Conservation (phyloP, 495 filamentous ascomycete genomes). For the Annulohypoxylon bovei region DNA sequence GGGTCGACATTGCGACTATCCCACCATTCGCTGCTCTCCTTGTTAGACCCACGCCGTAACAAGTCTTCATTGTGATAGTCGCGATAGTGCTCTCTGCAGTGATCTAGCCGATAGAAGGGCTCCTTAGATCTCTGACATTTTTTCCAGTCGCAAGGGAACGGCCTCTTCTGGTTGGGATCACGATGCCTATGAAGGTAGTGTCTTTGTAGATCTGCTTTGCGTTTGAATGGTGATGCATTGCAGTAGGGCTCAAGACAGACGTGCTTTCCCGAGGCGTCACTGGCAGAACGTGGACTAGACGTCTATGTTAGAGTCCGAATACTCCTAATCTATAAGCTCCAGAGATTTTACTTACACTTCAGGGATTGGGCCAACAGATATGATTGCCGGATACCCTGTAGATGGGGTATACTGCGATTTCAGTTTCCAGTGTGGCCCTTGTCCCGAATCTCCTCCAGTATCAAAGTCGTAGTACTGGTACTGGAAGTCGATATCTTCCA, state of each 20-base stretch:
- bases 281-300: slow-evolving; percentile 30
- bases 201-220: slow-evolving; percentile 59
- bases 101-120: slow-evolving; percentile 56
- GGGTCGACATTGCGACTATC: slow-evolving; percentile 44
- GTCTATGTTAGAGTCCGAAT: slow-evolving; percentile 10
- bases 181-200: slow-evolving; percentile 56
- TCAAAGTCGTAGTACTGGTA: slow-evolving; percentile 35
- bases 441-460: slow-evolving; percentile 22
- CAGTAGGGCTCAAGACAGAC: slow-evolving; percentile 48
- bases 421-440: slow-evolving; percentile 39
- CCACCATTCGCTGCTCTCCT: slow-evolving; percentile 37
- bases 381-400: slow-evolving; percentile 12
- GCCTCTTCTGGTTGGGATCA: slow-evolving; percentile 45
- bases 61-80: slow-evolving; percentile 63
- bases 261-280: slow-evolving; percentile 15
- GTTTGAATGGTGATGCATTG: slow-evolving; percentile 49
- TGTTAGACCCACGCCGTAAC: slow-evolving; percentile 43
- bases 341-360: slow-evolving; percentile 28
- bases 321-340: not conserved
- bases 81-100: slow-evolving; percentile 61
- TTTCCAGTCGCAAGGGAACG: slow-evolving; percentile 55
- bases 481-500: slow-evolving; percentile 4
- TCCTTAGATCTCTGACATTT: slow-evolving; percentile 49
- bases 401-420: slow-evolving; percentile 20
- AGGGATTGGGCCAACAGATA: not conserved